Conservation (phyloP, 495 filamentous ascomycete species). For the Antarctomyces pellizariae region DNA sequence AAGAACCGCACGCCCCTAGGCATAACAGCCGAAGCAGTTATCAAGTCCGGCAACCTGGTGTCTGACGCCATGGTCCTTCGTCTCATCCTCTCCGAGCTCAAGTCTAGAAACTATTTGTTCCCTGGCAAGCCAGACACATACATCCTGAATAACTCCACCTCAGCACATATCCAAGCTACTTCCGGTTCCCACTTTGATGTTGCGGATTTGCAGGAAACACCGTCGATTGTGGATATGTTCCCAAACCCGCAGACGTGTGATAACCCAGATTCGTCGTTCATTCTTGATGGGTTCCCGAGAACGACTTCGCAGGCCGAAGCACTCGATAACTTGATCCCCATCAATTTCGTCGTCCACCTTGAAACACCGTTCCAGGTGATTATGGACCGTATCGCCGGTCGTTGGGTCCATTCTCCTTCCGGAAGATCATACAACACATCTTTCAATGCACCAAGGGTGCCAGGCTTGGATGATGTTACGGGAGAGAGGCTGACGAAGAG, state of each 20-base stretch:
- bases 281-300: conserved; percentile 90
- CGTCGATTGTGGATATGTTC: conserved; percentile 2
- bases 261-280: conserved; percentile 61
- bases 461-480: conserved; percentile 73
- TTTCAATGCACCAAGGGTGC: conserved; percentile 64
- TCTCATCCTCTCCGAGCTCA: conserved; percentile 73
- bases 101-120: conserved; percentile 56
- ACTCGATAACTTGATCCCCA: conserved; percentile 58
- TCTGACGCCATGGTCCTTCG: conserved; percentile 78
- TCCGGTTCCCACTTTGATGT: no score
- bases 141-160: no score
- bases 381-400: conserved; percentile 63
- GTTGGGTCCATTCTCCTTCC: conserved; percentile 85
- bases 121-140: no score
- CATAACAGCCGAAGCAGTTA: conserved; percentile 66
- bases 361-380: conserved; percentile 52
- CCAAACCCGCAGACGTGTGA: conserved; percentile 26
- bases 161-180: no score
- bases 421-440: conserved; percentile 85
- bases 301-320: conserved; percentile 57
- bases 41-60: conserved; percentile 65
- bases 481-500: conserved; percentile 69
- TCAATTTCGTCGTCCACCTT: conserved; percentile 68
- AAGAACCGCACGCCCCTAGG: conserved; percentile 66
- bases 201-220: no score